Base-by-base conservation (phyloP, 208 protist genomes). In the Trypanosoma rangeli region DNA sequence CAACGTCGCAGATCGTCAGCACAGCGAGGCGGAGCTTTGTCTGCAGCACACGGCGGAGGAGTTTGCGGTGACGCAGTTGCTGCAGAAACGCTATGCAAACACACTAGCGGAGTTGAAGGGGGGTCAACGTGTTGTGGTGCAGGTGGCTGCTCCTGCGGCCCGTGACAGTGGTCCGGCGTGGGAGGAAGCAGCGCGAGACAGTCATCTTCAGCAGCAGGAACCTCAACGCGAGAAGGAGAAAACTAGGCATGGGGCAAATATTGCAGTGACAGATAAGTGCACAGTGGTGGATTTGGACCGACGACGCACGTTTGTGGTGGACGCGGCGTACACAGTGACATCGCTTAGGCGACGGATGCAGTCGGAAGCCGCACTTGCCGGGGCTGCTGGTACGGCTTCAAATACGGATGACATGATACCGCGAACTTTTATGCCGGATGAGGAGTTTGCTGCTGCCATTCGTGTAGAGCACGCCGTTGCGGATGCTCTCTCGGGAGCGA, bases 81-180 rank as follows among this genome's bases (percentile, higher is more conserved):
- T 83, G 5, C 49, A 70, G 57, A 78, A 76, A 52, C 52, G 53
- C 0, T 78, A 79, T 18, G 48, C 59, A 1, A 80, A 65, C 7
- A 79, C 71, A 28, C 68, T 86, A 42, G 58, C 74, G 10, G 72
- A 85, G 28, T 58, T 90, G 22, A 35, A 76, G 28, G 79, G 78
- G 18, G 26, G 56, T 26, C 57, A 84, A 54, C 67, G 59, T 5
- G 59, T 65, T 29, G 35, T 60, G 20, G 71, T 70, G 29, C 73
- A 64, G 18, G 44, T 66, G 18, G 54, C 35, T 13, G 72, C 64
- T 35, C 39, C 42, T 7, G 52, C 28, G 1, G 10, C 70, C 37
- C 46, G 20, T 31, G 28, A 12, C 16, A 3, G 39, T 18, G 35
- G 64, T 42, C 24, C 29, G 59, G 22, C 31, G 53, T 37, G 53